Conservation (phyloP, 2,329 filamentous ascomycete genomes). For the Arachnomyces sp. region DNA sequence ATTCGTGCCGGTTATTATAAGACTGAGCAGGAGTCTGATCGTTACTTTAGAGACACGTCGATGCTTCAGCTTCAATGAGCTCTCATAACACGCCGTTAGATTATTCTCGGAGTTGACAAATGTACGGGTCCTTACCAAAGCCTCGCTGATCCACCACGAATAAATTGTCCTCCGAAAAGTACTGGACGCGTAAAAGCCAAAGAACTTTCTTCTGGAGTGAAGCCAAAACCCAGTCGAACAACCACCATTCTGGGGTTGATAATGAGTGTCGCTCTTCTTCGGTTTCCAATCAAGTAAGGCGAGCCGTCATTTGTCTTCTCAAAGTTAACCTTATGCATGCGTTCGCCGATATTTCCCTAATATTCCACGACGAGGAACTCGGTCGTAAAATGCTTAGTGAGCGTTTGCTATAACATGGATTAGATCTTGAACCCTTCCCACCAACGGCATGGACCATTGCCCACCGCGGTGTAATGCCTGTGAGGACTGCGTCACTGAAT, state of each 20-base stretch:
- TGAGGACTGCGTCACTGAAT: no score
- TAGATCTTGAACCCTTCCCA: no score
- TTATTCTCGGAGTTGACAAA: no score
- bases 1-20: constrained; percentile 47
- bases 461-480: no score
- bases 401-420: constrained; percentile 52
- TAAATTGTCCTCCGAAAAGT: constrained; percentile 57
- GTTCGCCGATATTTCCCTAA: constrained; percentile 55
- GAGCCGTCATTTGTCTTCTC: constrained; percentile 47
- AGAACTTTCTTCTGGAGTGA: constrained; percentile 49
- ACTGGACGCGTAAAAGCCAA: constrained; percentile 53
- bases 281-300: constrained; percentile 58
- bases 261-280: constrained; percentile 43
- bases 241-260: constrained; percentile 57
- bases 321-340: constrained; percentile 52
- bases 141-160: constrained; percentile 56
- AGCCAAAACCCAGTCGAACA: constrained; percentile 55
- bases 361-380: constrained; percentile 62
- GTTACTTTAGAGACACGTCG: constrained; percentile 48
- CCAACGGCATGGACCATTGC: no score
- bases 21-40: constrained; percentile 55
- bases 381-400: constrained; percentile 52
- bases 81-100: no score
- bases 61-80: constrained; percentile 51
- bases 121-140: no score